Evolutionary conservation across 169 alveolate species (phyloP).

Genomic region (Perkinsus marinus): DNA sequence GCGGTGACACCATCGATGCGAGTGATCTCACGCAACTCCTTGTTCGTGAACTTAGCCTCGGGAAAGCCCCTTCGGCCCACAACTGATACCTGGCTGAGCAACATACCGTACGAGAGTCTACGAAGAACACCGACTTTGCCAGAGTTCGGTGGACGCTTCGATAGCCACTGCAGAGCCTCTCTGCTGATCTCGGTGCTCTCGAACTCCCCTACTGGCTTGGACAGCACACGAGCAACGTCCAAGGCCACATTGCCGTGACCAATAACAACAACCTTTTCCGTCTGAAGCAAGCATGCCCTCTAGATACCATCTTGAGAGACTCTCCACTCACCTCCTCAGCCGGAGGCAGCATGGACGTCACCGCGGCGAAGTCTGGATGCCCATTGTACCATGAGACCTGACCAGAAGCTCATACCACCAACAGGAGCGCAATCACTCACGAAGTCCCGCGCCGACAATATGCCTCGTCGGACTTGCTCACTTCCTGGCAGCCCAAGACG

Average conservation of each 20-base stretch:
- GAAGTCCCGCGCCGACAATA: slow-evolving; percentile 9
- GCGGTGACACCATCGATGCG: not conserved
- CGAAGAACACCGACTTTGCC: not conserved
- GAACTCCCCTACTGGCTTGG: not conserved
- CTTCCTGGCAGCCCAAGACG: not conserved
- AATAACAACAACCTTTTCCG: slow-evolving; percentile 12
- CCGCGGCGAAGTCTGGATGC: slow-evolving; percentile 17
- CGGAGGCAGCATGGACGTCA: not conserved
- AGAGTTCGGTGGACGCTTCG: not conserved
- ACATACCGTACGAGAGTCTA: no score
- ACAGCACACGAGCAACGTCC: slow-evolving; percentile 45
- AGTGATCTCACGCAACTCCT: slow-evolving; percentile 14
- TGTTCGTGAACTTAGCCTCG: slow-evolving; percentile 14
- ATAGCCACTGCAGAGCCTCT: not conserved
- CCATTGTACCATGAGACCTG: slow-evolving; percentile 45
- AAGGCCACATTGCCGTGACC: slow-evolving; percentile 60
- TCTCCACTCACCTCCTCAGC: not conserved
- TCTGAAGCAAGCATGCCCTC: not conserved
- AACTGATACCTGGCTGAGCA: not conserved
- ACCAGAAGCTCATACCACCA: slow-evolving; percentile 12
- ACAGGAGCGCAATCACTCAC: slow-evolving; percentile 6
- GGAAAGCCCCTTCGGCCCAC: slow-evolving; percentile 12
- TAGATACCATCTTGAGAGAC: not conserved
- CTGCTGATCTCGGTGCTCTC: not conserved
- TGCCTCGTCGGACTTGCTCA: not conserved